phyloP scores from a whole-genome alignment of 176 grass and related monocot genomes.

The Musa acuminata region DNA sequence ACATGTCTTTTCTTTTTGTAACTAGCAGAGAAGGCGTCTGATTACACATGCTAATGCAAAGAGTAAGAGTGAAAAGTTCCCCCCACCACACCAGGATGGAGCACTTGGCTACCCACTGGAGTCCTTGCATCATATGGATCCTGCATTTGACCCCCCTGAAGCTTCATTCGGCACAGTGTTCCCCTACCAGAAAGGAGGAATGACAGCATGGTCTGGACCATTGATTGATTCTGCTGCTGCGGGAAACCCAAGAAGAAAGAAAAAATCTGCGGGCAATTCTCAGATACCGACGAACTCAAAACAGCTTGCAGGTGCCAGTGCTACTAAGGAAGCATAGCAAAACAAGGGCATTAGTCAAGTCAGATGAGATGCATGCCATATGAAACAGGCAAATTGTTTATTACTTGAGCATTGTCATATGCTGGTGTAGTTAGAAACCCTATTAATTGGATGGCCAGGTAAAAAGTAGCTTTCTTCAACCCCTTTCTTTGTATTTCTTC shows the following conservation, averaged over 20 bases:
- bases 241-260: not conserved
- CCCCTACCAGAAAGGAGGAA: slow-evolving; percentile 2
- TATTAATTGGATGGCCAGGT: not conserved
- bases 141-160: slow-evolving; percentile 2
- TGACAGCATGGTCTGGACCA: slow-evolving; percentile 5
- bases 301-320: not conserved
- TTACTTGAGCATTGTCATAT: too few relatives aligned
- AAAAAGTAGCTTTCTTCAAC: not conserved
- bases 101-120: slow-evolving; percentile 8
- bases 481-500: not conserved
- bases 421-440: not conserved
- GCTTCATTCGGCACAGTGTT: slow-evolving; percentile 3
- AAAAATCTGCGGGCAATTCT: not conserved
- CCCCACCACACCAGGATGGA: slow-evolving; percentile 9
- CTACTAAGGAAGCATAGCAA: not conserved
- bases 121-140: not conserved
- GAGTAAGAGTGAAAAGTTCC: slow-evolving; percentile 9
- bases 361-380: not conserved
- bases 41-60: slow-evolving; percentile 10
- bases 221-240: not conserved
- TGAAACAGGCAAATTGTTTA: too few relatives aligned
- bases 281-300: not conserved
- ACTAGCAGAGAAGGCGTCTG: not conserved
- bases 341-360: not conserved
- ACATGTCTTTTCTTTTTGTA: not conserved